Evolutionary conservation across 805 yeast species (phyloP), one percentile per base, ranked within the genome.

Genomic region (Wickerhamiella vanderwaltii): DNA sequence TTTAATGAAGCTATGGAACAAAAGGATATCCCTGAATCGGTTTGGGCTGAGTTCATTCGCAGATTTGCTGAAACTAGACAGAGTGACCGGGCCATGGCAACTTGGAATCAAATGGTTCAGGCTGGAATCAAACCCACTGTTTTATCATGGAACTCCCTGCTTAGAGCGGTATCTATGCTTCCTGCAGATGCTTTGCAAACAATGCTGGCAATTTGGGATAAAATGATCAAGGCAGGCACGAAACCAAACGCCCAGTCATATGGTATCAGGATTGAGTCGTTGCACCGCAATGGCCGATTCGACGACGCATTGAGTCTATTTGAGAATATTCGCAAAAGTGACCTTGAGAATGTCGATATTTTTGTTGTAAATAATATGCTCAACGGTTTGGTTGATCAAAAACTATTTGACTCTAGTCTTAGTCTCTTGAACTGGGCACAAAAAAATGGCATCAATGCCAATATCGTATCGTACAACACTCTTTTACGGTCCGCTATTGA

Each of bases 81-180:
- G 32, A 44, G 47, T 2, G 46, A 51, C 12, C 35, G 28, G 22
- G 57, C 63, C 13, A 55, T 55, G 34, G 58, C 59, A 9, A 55
- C 73, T 1, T 78, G 82, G 73, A 71, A 69, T 45, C 62, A 59
- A 32, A 55, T 79, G 60, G 48, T 68, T 20, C 46, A 55, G 9
- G 50, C 55, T 5, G 69, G 67, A 16, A 52, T 65, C 13, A 46
- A 46, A 1, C 75, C 75, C n/a, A 56, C 68, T 4, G 49, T 66
- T n/a, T 49, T 57, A 0, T 56, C 75, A 1, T 81, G 85, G 85
- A 75, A 77, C 40, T 65, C 71, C 39, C 64, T 79, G 22, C 58
- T 81, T 39, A 61, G 68, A 39, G 65, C 79, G 1, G 66, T 69
- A 3, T 54, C 67, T 6, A 39, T 48, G 40, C 48, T 56, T 17